These are phyloP conservation scores for Linum trigynum DNA, from an alignment of 345 rosid genomes.

Conservation along the genomic window DNA sequence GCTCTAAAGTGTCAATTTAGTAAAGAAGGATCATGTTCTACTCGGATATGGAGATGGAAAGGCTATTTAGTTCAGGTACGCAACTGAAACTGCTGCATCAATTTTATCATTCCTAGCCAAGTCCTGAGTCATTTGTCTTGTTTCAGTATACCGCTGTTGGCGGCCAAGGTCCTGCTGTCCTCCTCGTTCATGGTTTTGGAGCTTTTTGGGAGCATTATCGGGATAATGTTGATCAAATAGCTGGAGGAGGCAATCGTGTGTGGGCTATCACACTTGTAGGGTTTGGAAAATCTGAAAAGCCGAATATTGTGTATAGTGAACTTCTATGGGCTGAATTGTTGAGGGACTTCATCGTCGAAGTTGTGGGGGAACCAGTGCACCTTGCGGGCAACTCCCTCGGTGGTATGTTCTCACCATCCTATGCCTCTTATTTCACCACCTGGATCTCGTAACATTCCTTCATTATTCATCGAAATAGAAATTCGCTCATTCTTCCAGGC, in stretches of 20 bases:
- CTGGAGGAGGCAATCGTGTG: conserved; percentile 44
- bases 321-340: conserved; percentile 77
- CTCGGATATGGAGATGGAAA: conserved; percentile 76
- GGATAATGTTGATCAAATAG: conserved; percentile 47
- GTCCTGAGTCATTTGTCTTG: conserved; percentile 6
- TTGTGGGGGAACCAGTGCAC: conserved; percentile 76
- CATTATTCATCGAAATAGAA: conserved; percentile 7
- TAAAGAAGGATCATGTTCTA: conserved; percentile 20
- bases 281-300: conserved; percentile 92
- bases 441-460: background rate
- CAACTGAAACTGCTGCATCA: conserved; percentile 3
- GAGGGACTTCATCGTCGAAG: conserved; percentile 69
- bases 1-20: conserved; percentile 38
- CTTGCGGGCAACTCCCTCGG: conserved; percentile 82
- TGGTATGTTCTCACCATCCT: conserved; percentile 40
- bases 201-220: conserved; percentile 87
- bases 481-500: conserved; percentile 34
- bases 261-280: conserved; percentile 79
- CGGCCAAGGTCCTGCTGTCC: conserved; percentile 52
- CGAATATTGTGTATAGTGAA: conserved; percentile 73
- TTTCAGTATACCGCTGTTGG: conserved; percentile 62
- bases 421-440: background rate
- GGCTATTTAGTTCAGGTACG: conserved; percentile 76
- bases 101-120: conserved; percentile 3
- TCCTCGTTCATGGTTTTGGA: conserved; percentile 94